Evolutionary conservation across 257 asterid species (phyloP), one percentile per base, ranked within the genome.

Genomic region (Eustoma russellianum): DNA sequence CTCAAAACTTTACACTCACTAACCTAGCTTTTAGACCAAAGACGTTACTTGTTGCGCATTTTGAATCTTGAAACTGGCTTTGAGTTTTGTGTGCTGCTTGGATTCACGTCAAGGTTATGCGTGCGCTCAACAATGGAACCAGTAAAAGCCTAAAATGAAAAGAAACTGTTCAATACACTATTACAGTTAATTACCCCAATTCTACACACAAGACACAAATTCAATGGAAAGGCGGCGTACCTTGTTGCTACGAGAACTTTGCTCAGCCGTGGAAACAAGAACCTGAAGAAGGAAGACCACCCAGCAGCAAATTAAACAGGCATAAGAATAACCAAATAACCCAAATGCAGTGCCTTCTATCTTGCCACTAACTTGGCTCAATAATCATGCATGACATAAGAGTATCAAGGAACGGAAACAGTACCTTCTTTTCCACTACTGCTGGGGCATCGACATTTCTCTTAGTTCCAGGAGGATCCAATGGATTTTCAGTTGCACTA

Each of bases 11-110:
- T 38, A 7, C 12, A 2, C 9, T 38, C 5, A 5, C 12, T 38
- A 38, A 38, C 12, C 43, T 38, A 1, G 7, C 12, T 38, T 38
- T 4, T 38, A 5, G 7, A 38, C 12, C 12, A 5, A 38, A 38
- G 43, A 38, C 43, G 12, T 38, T 38, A 38, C 12, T 5, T 38
- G 43, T 38, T 4, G 43, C 49, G 59, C 85, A 75, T 77, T 81
- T 68, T 91, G 74, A 87, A 87, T 71, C 92, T 85, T 18, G 98
- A 91, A 54, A 87, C 83, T 0, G 89, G 96, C 77, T 73, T 91
- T 28, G 88, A 70, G 70, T 74, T 59, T 48, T 48, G 77, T 33
- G 64, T 53, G 67, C 74, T 16, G 70, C 47, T 68, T 6, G 70
- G 61, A 40, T 70, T 70, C 41, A 7, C 67, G 16, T 76, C 80